These are phyloP conservation scores for Phytopythium vexans DNA, from an alignment of 352 stramenopile species.

Conservation along the genomic window DNA sequence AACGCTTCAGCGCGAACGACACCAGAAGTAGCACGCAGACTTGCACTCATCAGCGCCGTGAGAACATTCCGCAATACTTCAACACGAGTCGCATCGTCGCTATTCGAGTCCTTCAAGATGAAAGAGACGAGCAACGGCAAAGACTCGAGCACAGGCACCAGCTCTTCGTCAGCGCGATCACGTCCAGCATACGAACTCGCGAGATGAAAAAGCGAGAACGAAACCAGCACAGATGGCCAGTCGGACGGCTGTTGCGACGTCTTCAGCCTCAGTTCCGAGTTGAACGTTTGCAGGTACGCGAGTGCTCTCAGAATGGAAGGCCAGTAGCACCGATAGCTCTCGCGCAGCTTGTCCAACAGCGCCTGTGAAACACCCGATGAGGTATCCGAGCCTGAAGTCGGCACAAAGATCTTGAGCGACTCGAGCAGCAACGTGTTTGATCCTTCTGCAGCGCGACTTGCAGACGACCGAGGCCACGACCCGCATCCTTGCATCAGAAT, in stretches of 20 bases:
- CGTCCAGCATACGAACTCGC: constrained; percentile 35
- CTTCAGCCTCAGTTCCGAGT: constrained; percentile 10
- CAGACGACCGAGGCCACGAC: constrained; percentile 21
- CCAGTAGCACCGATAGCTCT: constrained; percentile 5
- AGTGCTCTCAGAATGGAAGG: constrained; percentile 5
- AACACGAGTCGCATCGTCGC: not conserved
- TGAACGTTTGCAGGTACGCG: constrained; percentile 4
- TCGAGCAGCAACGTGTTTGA: not conserved
- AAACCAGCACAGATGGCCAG: constrained; percentile 24
- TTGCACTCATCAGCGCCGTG: constrained; percentile 30
- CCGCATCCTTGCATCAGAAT: constrained; percentile 43
- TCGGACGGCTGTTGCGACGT: constrained; percentile 1
- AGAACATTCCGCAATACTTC: constrained; percentile 16
- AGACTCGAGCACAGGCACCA: constrained; percentile 32
- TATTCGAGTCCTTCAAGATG: not conserved
- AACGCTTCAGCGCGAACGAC: constrained; percentile 35
- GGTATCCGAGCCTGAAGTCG: not conserved
- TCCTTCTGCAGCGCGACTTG: not conserved
- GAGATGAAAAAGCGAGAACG: constrained; percentile 44
- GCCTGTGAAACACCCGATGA: not conserved
- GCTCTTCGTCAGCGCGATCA: constrained; percentile 17
- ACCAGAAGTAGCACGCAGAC: constrained; percentile 23
- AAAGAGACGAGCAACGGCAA: constrained; percentile 31
- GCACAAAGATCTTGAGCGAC: constrained; percentile 7
- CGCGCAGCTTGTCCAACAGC: constrained; percentile 1